Base-by-base conservation (phyloP, 108 stramenopile species). In the Cyclotella atomus region DNA sequence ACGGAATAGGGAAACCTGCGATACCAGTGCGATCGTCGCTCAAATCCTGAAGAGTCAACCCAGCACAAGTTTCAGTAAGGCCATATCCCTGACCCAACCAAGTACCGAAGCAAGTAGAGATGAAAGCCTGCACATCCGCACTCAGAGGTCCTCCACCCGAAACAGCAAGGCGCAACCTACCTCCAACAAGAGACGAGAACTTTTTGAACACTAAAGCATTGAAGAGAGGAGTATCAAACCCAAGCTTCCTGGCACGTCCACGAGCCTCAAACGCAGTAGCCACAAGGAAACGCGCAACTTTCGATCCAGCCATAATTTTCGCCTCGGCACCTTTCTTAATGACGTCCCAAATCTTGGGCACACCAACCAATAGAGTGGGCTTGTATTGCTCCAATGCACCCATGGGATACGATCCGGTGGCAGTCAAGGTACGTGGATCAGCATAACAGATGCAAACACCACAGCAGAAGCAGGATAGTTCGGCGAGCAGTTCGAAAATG, bases 331-430 rank as follows among this genome's bases (percentile, higher is more conserved):
- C 95, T 70, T 96, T 96, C 76, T 96, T 96, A 77, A 96, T 94
- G 65, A 91, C 85, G 78, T 97, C 96, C 96, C 96, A 97, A 83
- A 97, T 91, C 73, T 96, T 96, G 32, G 95, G 95, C 34, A 96
- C 95, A 17, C 86, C 95, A 23, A 88, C 91, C 91, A 96, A 91
- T 65, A 91, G 61, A 12, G 92, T 92, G 32, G 95, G 95, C 4
- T 65, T 56, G 81, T 79, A 96, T 59, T 88, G 85, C 84, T 96
- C 91, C 50, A 96, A 74, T 9, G 93, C 91, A 29, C 94, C 94
- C 35, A 87, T 76, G 25, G 94, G 95, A 77, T 90, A 93, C 8
- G 93, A 77, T 20, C 95, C 95, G 21, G 90, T 93, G 7, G 84
- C 45, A 2, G 91, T 91, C 28, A 96, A 74, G 30, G 85, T 87